Percentiles rank a stretch among this genome's conserved stretches.
These are phyloP conservation scores for Pistacia integerrima DNA, from an alignment of 345 rosid species.

Conservation along the genomic window DNA sequence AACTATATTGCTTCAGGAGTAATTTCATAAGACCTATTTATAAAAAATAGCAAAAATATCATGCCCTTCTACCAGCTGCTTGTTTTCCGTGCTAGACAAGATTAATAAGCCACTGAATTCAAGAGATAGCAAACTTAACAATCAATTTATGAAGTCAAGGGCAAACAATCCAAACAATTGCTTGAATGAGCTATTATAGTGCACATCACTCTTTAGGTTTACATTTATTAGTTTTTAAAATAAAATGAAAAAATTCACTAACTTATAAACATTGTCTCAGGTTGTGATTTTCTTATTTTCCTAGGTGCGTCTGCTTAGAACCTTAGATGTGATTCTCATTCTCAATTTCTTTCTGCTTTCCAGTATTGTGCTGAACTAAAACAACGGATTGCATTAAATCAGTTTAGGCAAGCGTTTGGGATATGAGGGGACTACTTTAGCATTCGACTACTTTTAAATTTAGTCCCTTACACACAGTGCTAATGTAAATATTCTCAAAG, in stretches of 20 bases:
- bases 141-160: not conserved
- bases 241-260: too few relatives aligned
- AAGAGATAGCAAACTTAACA: not conserved
- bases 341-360: too few relatives aligned
- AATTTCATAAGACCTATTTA: not conserved
- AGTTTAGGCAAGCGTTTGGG: too few relatives aligned
- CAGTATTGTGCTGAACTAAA: too few relatives aligned
- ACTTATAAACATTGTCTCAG: not conserved
- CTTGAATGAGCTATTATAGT: not conserved
- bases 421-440: too few relatives aligned
- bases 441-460: too few relatives aligned
- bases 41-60: not conserved
- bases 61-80: not conserved
- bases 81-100: not conserved
- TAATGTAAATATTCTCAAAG: too few relatives aligned
- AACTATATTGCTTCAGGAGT: not conserved
- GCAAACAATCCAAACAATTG: not conserved
- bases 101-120: not conserved
- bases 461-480: too few relatives aligned
- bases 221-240: not conserved
- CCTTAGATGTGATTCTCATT: not conserved
- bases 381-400: too few relatives aligned
- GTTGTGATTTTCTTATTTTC: not conserved
- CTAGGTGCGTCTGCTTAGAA: not conserved
- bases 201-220: not conserved